A percentile compares a stretch with the other conserved stretches of the same genome.
Evolutionary conservation across 192 early-diverging fungal species (phyloP).

Genomic region (Chytriomyces sp.): DNA sequence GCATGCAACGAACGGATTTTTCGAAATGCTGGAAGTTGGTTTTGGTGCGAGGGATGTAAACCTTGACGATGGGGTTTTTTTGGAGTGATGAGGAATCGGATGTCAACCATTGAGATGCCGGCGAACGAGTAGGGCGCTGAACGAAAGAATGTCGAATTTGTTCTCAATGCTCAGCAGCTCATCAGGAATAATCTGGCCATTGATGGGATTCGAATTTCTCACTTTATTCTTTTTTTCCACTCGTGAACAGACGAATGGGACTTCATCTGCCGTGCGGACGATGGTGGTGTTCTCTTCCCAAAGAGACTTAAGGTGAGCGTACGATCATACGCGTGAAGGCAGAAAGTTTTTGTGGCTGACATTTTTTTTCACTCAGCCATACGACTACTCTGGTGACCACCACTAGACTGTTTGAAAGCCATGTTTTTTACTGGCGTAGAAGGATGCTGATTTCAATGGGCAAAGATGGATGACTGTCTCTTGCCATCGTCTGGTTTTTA

Average conservation of each 20-base stretch:
- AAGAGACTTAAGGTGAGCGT: slow-evolving; percentile 26
- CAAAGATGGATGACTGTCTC: neutral
- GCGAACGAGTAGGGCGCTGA: no score
- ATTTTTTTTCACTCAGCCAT: neutral
- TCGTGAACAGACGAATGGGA: slow-evolving; percentile 48
- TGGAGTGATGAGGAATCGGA: no score
- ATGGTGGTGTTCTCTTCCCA: slow-evolving; percentile 40
- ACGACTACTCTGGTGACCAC: slow-evolving; percentile 26
- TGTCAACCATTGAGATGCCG: no score
- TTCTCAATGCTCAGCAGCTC: no score
- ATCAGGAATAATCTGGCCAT: no score
- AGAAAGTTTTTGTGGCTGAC: neutral
- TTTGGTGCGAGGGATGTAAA: neutral
- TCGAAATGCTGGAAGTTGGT: neutral
- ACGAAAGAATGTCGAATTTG: no score
- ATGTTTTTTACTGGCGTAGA: neutral
- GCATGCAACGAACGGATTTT: neutral
- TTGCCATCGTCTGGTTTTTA: neutral
- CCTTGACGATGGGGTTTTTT: no score
- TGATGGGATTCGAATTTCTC: no score
- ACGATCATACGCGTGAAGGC: neutral
- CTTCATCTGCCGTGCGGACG: slow-evolving; percentile 43
- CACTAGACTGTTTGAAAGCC: slow-evolving; percentile 3
- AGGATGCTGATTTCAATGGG: neutral
- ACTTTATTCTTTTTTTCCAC: no score